Evolutionary conservation across 2,329 filamentous ascomycete genomes (phyloP).

Genomic region (Metarhizium robertsii): DNA sequence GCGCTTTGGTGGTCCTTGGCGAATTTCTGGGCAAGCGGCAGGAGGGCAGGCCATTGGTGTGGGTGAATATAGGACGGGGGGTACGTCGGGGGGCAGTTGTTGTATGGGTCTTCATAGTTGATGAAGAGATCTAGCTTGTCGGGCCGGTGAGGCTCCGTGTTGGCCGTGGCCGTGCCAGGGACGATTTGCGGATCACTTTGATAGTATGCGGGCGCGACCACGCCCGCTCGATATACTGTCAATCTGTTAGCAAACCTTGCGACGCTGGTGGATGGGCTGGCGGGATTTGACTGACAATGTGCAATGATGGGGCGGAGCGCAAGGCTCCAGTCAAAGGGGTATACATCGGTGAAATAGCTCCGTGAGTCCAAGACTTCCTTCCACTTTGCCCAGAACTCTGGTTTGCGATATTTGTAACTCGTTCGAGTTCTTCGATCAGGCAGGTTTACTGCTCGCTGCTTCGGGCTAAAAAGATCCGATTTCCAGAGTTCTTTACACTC

Average conservation of each 20-base stretch:
- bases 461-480: slow-evolving; percentile 13
- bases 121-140: slow-evolving; percentile 17
- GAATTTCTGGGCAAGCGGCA: slow-evolving; percentile 12
- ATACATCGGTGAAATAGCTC: slow-evolving; percentile 12
- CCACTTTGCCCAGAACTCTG: slow-evolving; percentile 15
- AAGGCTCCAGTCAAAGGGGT: slow-evolving; percentile 19
- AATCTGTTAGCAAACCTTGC: slow-evolving; percentile 3
- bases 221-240: slow-evolving; percentile 16
- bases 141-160: slow-evolving; percentile 17
- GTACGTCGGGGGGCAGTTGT: slow-evolving; percentile 6
- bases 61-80: slow-evolving; percentile 10
- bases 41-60: slow-evolving; percentile 13
- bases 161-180: slow-evolving; percentile 12
- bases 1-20: slow-evolving; percentile 6
- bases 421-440: slow-evolving; percentile 15
- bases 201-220: slow-evolving; percentile 13
- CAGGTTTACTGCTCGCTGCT: slow-evolving; percentile 10
- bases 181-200: slow-evolving; percentile 12
- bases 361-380: slow-evolving; percentile 8
- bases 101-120: slow-evolving; percentile 15
- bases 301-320: slow-evolving; percentile 16
- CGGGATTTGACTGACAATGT: slow-evolving; percentile 6
- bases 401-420: slow-evolving; percentile 14
- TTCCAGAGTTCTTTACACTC: slow-evolving; percentile 9
- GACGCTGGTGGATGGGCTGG: no score